A percentile compares a stretch with the other conserved stretches of the same genome.
These are phyloP conservation scores for Rhinocladiella mackenziei DNA, from an alignment of 2,329 filamentous ascomycete species.

Conservation along the genomic window DNA sequence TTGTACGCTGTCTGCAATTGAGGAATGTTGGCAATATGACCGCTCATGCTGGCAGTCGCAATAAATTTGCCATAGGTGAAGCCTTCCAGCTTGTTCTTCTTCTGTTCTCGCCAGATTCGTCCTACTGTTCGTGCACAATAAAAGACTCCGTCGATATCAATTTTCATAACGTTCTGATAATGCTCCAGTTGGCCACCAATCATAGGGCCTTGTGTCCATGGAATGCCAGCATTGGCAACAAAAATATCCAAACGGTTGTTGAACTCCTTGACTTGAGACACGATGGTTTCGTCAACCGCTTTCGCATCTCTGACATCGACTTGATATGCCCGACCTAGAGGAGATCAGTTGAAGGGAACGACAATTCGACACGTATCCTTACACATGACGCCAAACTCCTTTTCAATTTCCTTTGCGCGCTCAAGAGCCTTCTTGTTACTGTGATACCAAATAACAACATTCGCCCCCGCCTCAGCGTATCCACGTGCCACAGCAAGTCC, in stretches of 20 bases:
- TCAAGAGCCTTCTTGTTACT: constrained; percentile 58
- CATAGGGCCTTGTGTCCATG: constrained; percentile 66
- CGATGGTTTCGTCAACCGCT: constrained; percentile 41
- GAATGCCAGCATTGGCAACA: constrained; percentile 72
- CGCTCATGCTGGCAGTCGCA: constrained; percentile 73
- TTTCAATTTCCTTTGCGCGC: constrained; percentile 60
- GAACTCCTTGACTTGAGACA: constrained; percentile 56
- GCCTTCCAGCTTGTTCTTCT: constrained; percentile 59
- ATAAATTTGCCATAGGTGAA: constrained; percentile 68
- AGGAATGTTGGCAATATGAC: constrained; percentile 72
- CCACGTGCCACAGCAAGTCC: constrained; percentile 62
- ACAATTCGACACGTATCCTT: not conserved
- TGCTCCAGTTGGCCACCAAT: constrained; percentile 61
- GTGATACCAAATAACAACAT: constrained; percentile 70
- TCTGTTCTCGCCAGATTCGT: constrained; percentile 65
- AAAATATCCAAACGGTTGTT: constrained; percentile 73
- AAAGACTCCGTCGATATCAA: constrained; percentile 70
- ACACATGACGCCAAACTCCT: constrained; percentile 60
- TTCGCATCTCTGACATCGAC: constrained; percentile 45
- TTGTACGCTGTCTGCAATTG: constrained; percentile 73
- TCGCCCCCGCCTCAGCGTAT: constrained; percentile 66
- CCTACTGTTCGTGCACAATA: constrained; percentile 71
- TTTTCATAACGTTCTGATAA: constrained; percentile 64
- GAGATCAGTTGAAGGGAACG: no score
- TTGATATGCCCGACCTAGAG: constrained; percentile 45